Evolutionary conservation across 106 monocot genomes (phyloP).

Genomic region (Chionographis japonica): DNA sequence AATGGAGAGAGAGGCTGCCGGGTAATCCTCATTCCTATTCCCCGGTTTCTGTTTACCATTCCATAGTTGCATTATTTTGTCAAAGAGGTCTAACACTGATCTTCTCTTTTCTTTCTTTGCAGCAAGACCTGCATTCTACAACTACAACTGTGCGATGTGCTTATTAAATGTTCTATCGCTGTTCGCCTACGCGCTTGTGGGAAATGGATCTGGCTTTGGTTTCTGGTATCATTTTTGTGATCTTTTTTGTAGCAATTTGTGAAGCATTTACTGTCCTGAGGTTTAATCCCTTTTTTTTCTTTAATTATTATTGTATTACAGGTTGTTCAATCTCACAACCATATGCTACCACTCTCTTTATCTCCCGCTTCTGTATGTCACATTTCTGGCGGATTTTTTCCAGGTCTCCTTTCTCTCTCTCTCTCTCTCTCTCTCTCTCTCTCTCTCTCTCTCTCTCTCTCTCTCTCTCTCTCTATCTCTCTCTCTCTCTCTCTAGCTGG

Average conservation of each 20-base stretch:
- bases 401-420: conserved; percentile 39
- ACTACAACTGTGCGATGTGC: conserved; percentile 76
- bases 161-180: conserved; percentile 48
- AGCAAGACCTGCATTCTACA: conserved; percentile 90
- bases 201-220: conserved; percentile 74
- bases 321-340: conserved; percentile 66
- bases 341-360: conserved; percentile 91
- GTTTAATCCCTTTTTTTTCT: not conserved
- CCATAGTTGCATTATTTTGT: not conserved
- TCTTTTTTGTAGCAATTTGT: not conserved
- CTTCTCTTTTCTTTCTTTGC: conserved; percentile 5
- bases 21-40: conserved; percentile 26
- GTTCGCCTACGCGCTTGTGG: conserved; percentile 58
- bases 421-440: not conserved
- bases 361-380: conserved; percentile 82
- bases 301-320: conserved; percentile 6
- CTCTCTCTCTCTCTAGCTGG: too few species aligned
- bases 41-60: not conserved
- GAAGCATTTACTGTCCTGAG: not conserved
- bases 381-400: conserved; percentile 91
- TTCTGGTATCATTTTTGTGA: conserved; percentile 49
- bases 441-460: too few species aligned
- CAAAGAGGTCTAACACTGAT: not conserved
- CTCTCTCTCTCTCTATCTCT: too few species aligned
- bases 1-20: conserved; percentile 88